Conservation (phyloP, 495 filamentous ascomycete species). For the Aspergillus asperescens region DNA sequence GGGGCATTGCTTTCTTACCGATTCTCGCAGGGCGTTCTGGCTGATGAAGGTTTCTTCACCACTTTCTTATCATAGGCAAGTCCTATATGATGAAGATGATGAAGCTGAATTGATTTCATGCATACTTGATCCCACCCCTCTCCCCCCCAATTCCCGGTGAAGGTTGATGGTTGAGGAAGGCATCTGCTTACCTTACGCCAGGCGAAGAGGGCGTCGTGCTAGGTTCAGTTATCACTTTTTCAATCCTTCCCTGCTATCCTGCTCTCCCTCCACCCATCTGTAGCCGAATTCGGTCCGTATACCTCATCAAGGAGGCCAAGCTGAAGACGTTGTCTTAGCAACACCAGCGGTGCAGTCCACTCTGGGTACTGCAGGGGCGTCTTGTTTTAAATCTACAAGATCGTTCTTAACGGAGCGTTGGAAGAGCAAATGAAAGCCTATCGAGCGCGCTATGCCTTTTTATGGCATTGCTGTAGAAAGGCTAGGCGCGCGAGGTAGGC, state of each 20-base stretch:
- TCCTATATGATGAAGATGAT: not conserved
- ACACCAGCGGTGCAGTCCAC: slow-evolving; percentile 63
- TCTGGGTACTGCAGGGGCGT: slow-evolving; percentile 60
- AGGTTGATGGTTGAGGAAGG: not conserved
- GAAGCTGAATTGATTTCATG: not conserved
- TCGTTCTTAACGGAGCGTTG: slow-evolving; percentile 71
- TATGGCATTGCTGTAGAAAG: slow-evolving; percentile 21
- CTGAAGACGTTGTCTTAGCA: not conserved
- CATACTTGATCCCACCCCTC: not conserved
- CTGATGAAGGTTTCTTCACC: not conserved
- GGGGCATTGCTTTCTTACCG: slow-evolving; percentile 6
- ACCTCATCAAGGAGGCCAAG: not conserved
- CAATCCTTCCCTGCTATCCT: not conserved
- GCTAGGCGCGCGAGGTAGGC: slow-evolving; percentile 16
- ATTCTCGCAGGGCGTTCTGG: slow-evolving; percentile 4
- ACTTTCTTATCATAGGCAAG: slow-evolving; percentile 5
- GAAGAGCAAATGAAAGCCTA: slow-evolving; percentile 51
- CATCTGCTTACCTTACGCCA: not conserved
- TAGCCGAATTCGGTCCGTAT: not conserved
- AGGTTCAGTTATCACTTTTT: not conserved
- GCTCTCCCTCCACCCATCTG: not conserved
- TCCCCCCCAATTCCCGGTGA: not conserved
- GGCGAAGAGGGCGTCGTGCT: not conserved
- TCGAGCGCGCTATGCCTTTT: slow-evolving; percentile 19
- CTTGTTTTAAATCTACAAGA: slow-evolving; percentile 43